phyloP scores from a whole-genome alignment of 495 filamentous ascomycete species.

The Pyrenopolyporus hunteri region DNA sequence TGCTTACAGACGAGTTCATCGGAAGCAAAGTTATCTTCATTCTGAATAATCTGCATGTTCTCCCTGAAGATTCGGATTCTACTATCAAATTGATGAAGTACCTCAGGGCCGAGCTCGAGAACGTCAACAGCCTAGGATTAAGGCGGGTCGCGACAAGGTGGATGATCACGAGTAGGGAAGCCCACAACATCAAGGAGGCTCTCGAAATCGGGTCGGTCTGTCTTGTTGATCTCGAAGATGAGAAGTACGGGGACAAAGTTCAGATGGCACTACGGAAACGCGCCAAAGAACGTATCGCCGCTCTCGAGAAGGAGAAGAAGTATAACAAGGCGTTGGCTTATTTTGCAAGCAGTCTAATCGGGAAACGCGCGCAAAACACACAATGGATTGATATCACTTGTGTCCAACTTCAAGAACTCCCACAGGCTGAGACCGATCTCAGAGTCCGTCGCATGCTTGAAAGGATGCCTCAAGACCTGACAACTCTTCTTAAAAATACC shows the following conservation, averaged over 20 bases:
- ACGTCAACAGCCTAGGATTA: conserved; percentile 17
- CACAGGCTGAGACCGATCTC: conserved; percentile 39
- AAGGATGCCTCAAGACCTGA: conserved; percentile 43
- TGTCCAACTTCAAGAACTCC: conserved; percentile 42
- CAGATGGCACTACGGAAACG: conserved; percentile 40
- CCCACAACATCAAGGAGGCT: conserved; percentile 37
- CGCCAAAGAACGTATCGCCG: conserved; percentile 34
- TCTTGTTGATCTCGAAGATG: conserved; percentile 38
- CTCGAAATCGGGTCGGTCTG: conserved; percentile 33
- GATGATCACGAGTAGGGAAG: conserved; percentile 45
- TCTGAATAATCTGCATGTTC: conserved; percentile 46
- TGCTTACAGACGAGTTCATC: conserved; percentile 44
- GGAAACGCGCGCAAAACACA: conserved; percentile 43
- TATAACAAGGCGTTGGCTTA: conserved; percentile 47
- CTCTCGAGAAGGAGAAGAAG: conserved; percentile 40
- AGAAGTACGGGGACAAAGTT: conserved; percentile 43
- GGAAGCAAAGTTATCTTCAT: conserved; percentile 46
- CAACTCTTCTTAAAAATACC: conserved; percentile 38
- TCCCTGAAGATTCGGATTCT: conserved; percentile 45
- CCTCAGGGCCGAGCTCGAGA: conserved; percentile 34
- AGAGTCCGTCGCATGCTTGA: conserved; percentile 42
- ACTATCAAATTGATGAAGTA: conserved; percentile 45
- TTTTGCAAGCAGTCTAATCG: conserved; percentile 45
- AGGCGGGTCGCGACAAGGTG: conserved; percentile 37
- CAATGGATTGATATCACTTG: conserved; percentile 48